phyloP scores from a whole-genome alignment of 441 rosid species.

The Breynia disticha region DNA sequence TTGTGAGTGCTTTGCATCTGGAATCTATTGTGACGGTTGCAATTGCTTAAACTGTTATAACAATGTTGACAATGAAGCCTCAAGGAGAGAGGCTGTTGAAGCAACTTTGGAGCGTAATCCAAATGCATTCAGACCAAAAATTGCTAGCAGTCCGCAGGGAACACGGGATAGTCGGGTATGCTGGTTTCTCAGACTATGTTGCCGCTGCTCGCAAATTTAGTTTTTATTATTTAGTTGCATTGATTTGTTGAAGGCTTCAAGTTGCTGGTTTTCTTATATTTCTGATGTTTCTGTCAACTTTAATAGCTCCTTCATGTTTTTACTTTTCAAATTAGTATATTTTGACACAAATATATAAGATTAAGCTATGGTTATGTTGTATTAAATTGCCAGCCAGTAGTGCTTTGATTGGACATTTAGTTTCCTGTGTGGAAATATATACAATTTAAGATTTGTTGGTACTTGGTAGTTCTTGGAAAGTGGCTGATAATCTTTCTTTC shows the following conservation, averaged over 20 bases:
- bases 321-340: no score
- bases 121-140: constrained; percentile 89
- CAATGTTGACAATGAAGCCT: constrained; percentile 70
- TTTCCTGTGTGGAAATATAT: neutral
- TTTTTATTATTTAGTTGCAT: neutral
- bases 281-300: neutral
- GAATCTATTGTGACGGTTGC: constrained; percentile 89
- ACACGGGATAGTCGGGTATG: constrained; percentile 48
- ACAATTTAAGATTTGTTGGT: neutral
- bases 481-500: no score
- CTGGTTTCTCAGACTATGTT: neutral
- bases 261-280: neutral
- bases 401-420: no score
- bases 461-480: neutral
- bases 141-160: constrained; percentile 81
- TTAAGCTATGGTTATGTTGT: no score
- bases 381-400: no score
- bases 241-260: neutral
- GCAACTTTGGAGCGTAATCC: constrained; percentile 83
- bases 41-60: constrained; percentile 83
- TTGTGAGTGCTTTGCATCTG: constrained; percentile 95
- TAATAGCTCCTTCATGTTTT: neutral
- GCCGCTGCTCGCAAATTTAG: neutral
- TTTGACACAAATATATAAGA: no score
- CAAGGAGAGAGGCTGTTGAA: constrained; percentile 69